phyloP scores from a whole-genome alignment of 2,329 filamentous ascomycete species.

The Colletotrichum plurivorum region DNA sequence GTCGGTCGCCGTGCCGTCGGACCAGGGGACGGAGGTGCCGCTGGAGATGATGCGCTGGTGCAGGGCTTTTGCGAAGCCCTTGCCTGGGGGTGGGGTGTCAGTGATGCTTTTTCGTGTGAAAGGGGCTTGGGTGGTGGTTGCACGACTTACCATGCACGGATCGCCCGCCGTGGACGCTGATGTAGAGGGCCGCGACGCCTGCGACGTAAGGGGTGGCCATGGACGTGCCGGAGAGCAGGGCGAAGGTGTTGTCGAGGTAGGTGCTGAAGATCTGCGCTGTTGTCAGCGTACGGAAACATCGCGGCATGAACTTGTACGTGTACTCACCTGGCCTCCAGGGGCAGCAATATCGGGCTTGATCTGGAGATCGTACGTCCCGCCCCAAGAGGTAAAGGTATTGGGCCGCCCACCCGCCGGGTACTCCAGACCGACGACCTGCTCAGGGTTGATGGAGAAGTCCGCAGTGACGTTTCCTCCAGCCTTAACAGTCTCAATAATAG shows the following conservation, averaged over 20 bases:
- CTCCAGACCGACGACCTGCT: conserved; percentile 43
- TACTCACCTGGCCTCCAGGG: conserved; percentile 52
- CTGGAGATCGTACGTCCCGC: conserved; percentile 57
- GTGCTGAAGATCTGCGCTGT: conserved; percentile 52
- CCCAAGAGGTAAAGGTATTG: conserved; percentile 59
- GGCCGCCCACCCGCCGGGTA: conserved; percentile 51
- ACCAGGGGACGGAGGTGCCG: conserved; percentile 45
- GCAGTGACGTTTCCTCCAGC: conserved; percentile 47
- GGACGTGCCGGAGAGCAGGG: conserved; percentile 61
- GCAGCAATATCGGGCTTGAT: conserved; percentile 60
- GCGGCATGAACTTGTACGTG: accelerated
- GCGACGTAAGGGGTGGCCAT: conserved; percentile 64
- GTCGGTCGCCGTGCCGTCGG: conserved; percentile 44
- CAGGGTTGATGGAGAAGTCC: conserved; percentile 47
- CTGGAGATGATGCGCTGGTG: conserved; percentile 50
- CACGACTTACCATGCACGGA: conserved; percentile 46
- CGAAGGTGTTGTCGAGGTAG: conserved; percentile 52
- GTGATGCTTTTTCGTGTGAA: not conserved
- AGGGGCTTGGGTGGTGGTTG: not conserved
- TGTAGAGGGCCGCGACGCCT: conserved; percentile 56
- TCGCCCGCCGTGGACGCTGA: conserved; percentile 50
- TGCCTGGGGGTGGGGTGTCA: conserved; percentile 43
- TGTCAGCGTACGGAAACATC: not conserved
- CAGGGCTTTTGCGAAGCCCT: conserved; percentile 48
- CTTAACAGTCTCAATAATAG: conserved; percentile 46